Base-by-base conservation (phyloP, 768 basidiomycete species). In the Xerocomellus intermedius region DNA sequence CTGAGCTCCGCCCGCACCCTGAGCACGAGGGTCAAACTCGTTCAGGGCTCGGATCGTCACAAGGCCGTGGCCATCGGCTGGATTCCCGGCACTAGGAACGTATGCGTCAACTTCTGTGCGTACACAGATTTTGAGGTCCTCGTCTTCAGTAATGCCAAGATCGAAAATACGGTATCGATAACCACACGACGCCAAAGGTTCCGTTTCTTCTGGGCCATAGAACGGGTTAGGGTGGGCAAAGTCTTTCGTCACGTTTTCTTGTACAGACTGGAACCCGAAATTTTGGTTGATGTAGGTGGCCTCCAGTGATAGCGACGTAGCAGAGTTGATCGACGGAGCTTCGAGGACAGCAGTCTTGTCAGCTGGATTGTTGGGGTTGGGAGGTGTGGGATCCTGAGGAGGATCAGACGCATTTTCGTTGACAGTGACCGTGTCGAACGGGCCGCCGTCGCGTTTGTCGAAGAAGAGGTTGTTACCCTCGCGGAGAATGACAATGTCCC, bases 231-330 rank as follows among this genome's bases (percentile, higher is more conserved):
- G 85, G 62, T 93, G 82, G 14, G 83, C 78, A 64, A 98, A 83
- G 56, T 93, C 86, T 39, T 89, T 77, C 8, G 87, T 77, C 28
- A 81, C 75, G 30, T 71, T 81, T 71, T 96, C 93, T 51, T 83
- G 79, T 42, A 95, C 96, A 42, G 91, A 87, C 73, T 99, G 97
- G 82, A 96, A 97, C 24, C 89, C 87, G 65, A 98, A 99, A 74
- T 98, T 98, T 69, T 96, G 93, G 77, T 98, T 98, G 78, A 99
- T 93, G 74, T 95, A 98, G 26, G 95, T 98, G 6, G 97, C 97
- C 73, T 99, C 97, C 33, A 98, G 81, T 1, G 96, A 95, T 26
- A 99, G 79, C 1, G 92, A 94, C 5, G 91, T 91, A 1, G 94
- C 91, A 6, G 92, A 85, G 75, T 99, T 99, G 73, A 98, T 94